phyloP scores from a whole-genome alignment of 495 filamentous ascomycete genomes.

The Penicillium desertorum region DNA sequence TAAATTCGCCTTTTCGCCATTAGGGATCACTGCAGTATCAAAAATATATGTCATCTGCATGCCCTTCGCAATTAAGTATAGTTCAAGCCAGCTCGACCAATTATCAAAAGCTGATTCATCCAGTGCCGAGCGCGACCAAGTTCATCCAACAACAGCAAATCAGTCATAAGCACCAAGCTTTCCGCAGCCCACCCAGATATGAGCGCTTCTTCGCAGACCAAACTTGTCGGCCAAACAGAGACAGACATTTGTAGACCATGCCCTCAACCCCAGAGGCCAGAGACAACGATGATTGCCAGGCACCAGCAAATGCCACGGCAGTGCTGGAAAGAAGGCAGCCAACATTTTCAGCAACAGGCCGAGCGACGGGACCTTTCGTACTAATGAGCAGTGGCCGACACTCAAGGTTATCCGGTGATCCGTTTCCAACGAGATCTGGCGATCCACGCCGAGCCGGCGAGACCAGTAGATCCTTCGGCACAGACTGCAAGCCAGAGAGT shows the following conservation, averaged over 20 bases:
- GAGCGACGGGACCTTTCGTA: not conserved
- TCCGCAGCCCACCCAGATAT: not conserved
- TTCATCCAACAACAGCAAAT: not conserved
- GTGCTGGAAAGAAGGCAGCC: slow-evolving; percentile 12
- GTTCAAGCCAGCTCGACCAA: not conserved
- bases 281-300: slow-evolving; percentile 11
- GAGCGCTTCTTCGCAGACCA: slow-evolving; percentile 19
- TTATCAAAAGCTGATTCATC: not conserved
- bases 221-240: slow-evolving; percentile 12
- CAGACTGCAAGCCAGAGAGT: not conserved
- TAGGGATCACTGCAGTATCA: not conserved
- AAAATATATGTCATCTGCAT: not conserved
- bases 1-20: not conserved
- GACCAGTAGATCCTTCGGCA: not conserved
- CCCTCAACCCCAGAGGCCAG: slow-evolving; percentile 9
- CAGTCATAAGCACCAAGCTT: not conserved
- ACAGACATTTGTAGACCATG: slow-evolving; percentile 12
- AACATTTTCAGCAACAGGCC: slow-evolving; percentile 2
- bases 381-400: not conserved
- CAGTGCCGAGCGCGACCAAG: not conserved
- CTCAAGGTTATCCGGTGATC: not conserved
- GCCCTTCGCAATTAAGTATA: not conserved
- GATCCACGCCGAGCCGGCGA: slow-evolving; percentile 6
- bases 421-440: not conserved
- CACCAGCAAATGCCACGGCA: slow-evolving; percentile 15